Percentiles rank a stretch among this genome's conserved stretches.
Conservation (phyloP, 306 rosid species). For the Cucurbita pepo region DNA sequence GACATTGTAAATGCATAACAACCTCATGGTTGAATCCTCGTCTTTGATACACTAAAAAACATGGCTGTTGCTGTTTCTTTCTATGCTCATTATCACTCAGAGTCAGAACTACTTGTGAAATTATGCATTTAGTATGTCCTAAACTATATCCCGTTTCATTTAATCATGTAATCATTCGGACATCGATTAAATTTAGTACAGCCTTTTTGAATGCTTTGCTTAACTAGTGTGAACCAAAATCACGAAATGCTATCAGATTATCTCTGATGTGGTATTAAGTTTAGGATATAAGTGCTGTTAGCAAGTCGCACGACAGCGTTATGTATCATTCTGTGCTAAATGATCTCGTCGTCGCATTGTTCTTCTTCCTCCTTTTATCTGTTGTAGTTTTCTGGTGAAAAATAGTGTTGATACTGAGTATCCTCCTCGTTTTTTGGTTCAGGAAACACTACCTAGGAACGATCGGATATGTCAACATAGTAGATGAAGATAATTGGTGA, state of each 20-base stretch:
- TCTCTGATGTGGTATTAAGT: neutral
- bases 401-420: neutral
- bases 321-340: neutral
- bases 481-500: slow-evolving; percentile 8
- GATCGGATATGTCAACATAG: slow-evolving; percentile 6
- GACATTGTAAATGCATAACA: neutral
- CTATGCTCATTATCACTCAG: neutral
- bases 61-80: neutral
- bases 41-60: neutral
- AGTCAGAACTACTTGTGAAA: neutral
- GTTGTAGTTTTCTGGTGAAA: neutral
- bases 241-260: neutral
- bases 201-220: neutral
- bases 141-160: neutral
- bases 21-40: neutral
- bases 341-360: neutral
- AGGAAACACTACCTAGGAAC: slow-evolving; percentile 9
- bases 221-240: neutral
- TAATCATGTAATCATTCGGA: neutral
- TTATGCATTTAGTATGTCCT: neutral
- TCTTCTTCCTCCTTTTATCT: neutral
- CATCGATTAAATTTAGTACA: neutral
- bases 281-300: neutral
- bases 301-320: neutral
- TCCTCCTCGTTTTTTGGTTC: neutral